Conservation (phyloP, 371 early-diverging fungal species). For the Circinella umbellata region DNA sequence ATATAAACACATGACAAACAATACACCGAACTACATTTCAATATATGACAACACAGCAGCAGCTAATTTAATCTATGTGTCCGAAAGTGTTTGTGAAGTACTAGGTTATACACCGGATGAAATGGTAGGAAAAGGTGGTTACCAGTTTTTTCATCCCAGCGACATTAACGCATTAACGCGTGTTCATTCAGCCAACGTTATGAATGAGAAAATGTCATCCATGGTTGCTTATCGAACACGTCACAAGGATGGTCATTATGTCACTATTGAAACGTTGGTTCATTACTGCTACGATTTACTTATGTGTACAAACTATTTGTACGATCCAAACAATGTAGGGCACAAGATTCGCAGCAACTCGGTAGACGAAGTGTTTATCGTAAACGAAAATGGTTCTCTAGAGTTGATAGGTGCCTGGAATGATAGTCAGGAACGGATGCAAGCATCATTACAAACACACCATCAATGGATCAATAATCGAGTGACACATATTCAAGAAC, state of each 20-base stretch:
- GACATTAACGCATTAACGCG: conserved; percentile 39
- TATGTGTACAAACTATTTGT: conserved; percentile 32
- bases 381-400: conserved; percentile 25
- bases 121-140: conserved; percentile 47
- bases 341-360: conserved; percentile 33
- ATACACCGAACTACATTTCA: conserved; percentile 47
- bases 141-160: conserved; percentile 50
- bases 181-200: conserved; percentile 47
- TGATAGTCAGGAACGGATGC: conserved; percentile 28
- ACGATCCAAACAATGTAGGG: conserved; percentile 16
- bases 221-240: conserved; percentile 34
- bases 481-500: conserved; percentile 19
- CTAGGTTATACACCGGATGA: conserved; percentile 60
- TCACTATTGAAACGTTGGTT: conserved; percentile 34
- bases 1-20: conserved; percentile 1
- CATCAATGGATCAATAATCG: conserved; percentile 30
- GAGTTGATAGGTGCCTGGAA: conserved; percentile 41
- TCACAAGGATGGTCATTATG: conserved; percentile 42
- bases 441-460: conserved; percentile 11
- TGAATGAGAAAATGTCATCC: conserved; percentile 50
- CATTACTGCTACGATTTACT: conserved; percentile 47
- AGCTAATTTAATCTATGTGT: conserved; percentile 50
- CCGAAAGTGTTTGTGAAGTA: conserved; percentile 52
- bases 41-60: conserved; percentile 61
- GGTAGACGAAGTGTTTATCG: conserved; percentile 32